Percentiles rank a stretch among this genome's conserved stretches.
phyloP scores from a whole-genome alignment of 345 rosid species.

The Populus simonii region DNA sequence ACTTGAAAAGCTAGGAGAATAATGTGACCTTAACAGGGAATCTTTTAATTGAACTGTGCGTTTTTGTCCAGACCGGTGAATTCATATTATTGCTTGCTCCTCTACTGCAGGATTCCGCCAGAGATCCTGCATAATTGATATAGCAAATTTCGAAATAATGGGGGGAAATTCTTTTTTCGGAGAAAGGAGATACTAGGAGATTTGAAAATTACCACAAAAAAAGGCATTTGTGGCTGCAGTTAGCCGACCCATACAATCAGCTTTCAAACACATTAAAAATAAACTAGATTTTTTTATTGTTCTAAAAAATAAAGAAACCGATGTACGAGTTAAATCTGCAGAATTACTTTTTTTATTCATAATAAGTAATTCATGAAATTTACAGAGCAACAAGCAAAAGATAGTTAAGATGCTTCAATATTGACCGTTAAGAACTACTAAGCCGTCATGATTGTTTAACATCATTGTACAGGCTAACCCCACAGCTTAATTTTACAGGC shows the following conservation, averaged over 20 bases:
- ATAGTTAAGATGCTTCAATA: not conserved
- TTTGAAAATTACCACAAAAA: slow-evolving; percentile 41
- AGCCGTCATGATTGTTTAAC: no score
- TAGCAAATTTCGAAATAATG: not conserved
- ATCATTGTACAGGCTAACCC: no score
- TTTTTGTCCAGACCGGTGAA: slow-evolving; percentile 65
- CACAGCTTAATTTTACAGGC: not conserved
- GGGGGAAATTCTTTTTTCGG: not conserved
- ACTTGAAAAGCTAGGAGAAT: no score
- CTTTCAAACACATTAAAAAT: slow-evolving; percentile 47
- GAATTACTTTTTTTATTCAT: no score
- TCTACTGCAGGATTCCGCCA: slow-evolving; percentile 82
- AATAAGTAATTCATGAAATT: slow-evolving; percentile 40
- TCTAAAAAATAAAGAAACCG: no score
- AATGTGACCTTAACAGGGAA: slow-evolving; percentile 52
- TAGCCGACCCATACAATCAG: slow-evolving; percentile 72
- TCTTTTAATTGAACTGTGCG: slow-evolving; percentile 50
- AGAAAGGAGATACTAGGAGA: not conserved
- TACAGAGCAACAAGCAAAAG: not conserved
- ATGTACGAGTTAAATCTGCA: no score
- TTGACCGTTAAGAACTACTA: no score
- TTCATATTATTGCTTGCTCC: slow-evolving; percentile 66
- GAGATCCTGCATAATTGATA: slow-evolving; percentile 22
- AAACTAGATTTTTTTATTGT: no score
- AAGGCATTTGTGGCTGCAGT: slow-evolving; percentile 68